Evolutionary conservation across 2,329 filamentous ascomycete genomes (phyloP), one percentile per base, ranked within the genome.

Genomic region (Epichloe typhina): DNA sequence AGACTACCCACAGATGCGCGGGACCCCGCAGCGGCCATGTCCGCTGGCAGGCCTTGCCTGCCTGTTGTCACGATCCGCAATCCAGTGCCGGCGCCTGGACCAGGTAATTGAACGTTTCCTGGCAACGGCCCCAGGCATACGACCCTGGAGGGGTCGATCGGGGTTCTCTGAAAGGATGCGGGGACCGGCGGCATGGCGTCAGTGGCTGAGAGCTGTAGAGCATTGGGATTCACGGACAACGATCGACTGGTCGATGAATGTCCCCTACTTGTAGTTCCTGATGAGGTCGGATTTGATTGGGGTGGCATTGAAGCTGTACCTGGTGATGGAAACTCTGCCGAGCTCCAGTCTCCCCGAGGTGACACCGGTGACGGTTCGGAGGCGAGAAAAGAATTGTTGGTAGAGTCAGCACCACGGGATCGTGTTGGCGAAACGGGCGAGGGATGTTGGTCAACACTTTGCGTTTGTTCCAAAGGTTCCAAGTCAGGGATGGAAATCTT

Each of bases 101-200:
- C 56, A 1, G 64, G 57, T 2, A 64, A 53, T 12, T 60, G 59
- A 3, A 77, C 58, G 49, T 74, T 73, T 40, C 71, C 69, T 0
- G 77, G 77, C 4, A 82, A 57, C 5, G 73, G 72, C 0, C 79
- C 79, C 0, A 80, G 65, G 51, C 75, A 81, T 0, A 81, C 65
- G 3, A 81, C 70, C 17, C 72, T 70, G 3, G 70, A 69, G 1
- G 75, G 66, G 53, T 78, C 73, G 50, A 82, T 79, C 1, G 72
- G 71, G 0, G 71, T 69, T 37, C 70, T 67, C 50, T 77, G 75
- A 41, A 70, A 63, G n/a, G 55, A 44, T 11, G 52, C 52, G 21
- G 54, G 19, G 13, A 56, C 52, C 1, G 51, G 44, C 12, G 46
- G 47, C 5, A 47, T 43, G 7, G 39, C 17, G 37, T 55, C 48